Conservation (phyloP, 768 basidiomycete genomes). For the Amanita brunnescens region DNA sequence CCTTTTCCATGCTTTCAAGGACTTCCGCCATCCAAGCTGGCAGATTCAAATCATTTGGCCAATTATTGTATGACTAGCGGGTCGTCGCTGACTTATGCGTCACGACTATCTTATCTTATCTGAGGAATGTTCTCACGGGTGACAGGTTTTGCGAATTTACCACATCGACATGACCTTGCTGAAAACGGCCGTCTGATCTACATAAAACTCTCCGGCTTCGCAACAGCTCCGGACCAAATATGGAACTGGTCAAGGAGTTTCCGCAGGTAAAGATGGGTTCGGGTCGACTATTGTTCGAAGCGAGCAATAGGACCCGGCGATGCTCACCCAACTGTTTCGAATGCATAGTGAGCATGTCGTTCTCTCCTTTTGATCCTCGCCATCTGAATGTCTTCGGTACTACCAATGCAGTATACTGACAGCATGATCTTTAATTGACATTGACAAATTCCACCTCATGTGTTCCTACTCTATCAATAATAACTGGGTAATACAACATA, state of each 20-base stretch:
- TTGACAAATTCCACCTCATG: slow-evolving; percentile 34
- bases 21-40: too few species aligned
- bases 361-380: not conserved
- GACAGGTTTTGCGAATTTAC: too few species aligned
- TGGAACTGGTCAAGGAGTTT: slow-evolving; percentile 12
- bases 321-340: slow-evolving; percentile 15
- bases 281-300: slow-evolving; percentile 12
- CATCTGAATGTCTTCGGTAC: slow-evolving; percentile 17
- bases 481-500: slow-evolving; percentile 34
- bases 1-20: too few species aligned
- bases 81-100: too few species aligned
- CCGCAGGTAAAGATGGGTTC: slow-evolving; percentile 6
- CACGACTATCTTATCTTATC: too few species aligned
- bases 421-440: slow-evolving; percentile 37
- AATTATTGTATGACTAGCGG: too few species aligned
- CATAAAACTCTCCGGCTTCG: slow-evolving; percentile 19
- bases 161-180: too few species aligned
- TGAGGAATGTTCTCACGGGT: too few species aligned
- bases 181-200: slow-evolving; percentile 27
- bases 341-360: slow-evolving; percentile 13
- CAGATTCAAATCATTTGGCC: too few species aligned
- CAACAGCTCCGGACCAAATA: slow-evolving; percentile 16
- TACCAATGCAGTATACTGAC: slow-evolving; percentile 15
- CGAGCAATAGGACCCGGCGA: slow-evolving; percentile 9
- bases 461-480: slow-evolving; percentile 29